Base-by-base conservation (phyloP, 2,329 filamentous ascomycete species). In the Blastomyces gilchristii region DNA sequence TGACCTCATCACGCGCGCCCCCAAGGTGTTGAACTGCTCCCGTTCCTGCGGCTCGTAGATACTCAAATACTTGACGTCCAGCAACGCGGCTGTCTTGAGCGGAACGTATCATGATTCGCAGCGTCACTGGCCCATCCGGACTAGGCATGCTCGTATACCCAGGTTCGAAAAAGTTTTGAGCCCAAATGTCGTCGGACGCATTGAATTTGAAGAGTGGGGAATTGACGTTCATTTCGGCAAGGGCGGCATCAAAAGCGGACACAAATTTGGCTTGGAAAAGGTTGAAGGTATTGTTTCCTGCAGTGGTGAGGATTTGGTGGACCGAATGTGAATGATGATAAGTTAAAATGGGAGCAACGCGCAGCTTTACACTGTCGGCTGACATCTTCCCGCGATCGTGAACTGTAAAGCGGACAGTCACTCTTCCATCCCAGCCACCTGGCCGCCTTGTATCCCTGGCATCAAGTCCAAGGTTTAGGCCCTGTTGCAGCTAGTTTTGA, bases 131-230 rank as follows among this genome's bases (percentile, higher is more conserved):
- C 0, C 74, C 73, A 4, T 73, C 22, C 0, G 75, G 73, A 0
- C 75, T 75, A 0, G 76, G 76, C 64, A 78, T 78, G 60, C 72
- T 76, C 3, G 69, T 68, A 63, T 76, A 79, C 0, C 67, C 76
- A 0, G 76, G 72, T 65, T 78, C 75, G 37, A 78, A 63, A 47
- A 75, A 72, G 61, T 79, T 76, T 63, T 78, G 76, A 1, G 71
- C 69, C 76, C 75, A 79, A 54, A 72, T 67, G 63, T 77, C 74
- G 39, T 63, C 65, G 28, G 64, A 68, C 1, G 62, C 60, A 25
- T 70, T 65, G 63, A 76, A 68, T 0, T 66, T 57, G 9, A 68
- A 61, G 0, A 74, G 60, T 0, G 70, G 67, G 7, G 66, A 53
- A 16, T 66, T 14, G 2, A 71, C 62, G 0, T 67, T 66, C 0